Evolutionary conservation across 2,329 filamentous ascomycete genomes (phyloP).

Genomic region (Pseudogymnoascus sp.): DNA sequence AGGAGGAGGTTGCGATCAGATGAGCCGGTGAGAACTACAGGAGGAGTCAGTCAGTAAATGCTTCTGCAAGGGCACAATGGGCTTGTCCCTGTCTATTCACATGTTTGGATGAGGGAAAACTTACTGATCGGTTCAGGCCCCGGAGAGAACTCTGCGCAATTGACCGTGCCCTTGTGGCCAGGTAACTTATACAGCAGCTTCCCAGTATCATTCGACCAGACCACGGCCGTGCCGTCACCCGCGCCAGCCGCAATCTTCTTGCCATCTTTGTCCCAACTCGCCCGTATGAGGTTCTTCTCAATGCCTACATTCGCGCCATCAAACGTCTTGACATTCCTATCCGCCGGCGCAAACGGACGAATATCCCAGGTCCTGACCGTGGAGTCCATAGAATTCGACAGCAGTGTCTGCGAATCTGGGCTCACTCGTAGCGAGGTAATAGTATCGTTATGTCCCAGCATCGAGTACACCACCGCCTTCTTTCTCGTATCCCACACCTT

Average conservation of each 20-base stretch:
- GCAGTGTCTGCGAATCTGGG: constrained; percentile 79
- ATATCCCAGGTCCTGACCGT: constrained; percentile 96
- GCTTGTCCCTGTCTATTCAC: background rate
- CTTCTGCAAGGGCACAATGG: background rate
- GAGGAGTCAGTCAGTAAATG: constrained; percentile 16
- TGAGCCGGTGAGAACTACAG: constrained; percentile 72
- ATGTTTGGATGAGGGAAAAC: constrained; percentile 30
- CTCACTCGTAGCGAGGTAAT: constrained; percentile 86
- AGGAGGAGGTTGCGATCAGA: constrained; percentile 82
- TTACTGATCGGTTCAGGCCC: constrained; percentile 78
- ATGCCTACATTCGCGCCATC: constrained; percentile 82
- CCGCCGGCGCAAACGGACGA: constrained; percentile 81
- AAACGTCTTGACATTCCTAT: constrained; percentile 77
- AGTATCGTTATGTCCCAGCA: constrained; percentile 86
- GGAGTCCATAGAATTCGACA: constrained; percentile 90
- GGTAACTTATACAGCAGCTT: constrained; percentile 92
- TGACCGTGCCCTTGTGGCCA: constrained; percentile 90
- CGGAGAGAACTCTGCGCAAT: constrained; percentile 86
- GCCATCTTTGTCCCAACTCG: constrained; percentile 81
- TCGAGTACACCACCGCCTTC: constrained; percentile 76
- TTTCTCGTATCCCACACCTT: constrained; percentile 96
- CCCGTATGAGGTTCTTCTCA: constrained; percentile 85
- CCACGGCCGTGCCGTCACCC: constrained; percentile 80
- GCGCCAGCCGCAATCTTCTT: constrained; percentile 83
- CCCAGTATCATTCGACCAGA: constrained; percentile 83